Evolutionary conservation across 805 yeast species (phyloP).

Genomic region (Yarrowia keelungensis): DNA sequence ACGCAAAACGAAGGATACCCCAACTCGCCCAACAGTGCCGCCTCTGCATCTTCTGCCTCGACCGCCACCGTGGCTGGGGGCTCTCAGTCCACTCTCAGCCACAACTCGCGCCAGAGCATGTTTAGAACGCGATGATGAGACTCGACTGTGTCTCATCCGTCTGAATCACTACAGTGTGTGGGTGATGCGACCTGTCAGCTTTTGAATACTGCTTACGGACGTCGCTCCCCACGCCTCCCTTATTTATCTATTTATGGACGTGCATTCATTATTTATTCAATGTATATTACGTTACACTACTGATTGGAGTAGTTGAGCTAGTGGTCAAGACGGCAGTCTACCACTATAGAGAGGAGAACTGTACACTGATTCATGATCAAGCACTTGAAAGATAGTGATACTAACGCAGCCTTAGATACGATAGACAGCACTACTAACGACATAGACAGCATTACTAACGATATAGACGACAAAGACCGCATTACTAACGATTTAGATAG

Average conservation of each 20-base stretch:
- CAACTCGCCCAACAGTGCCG: conserved; percentile 29
- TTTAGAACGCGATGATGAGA: conserved; percentile 18
- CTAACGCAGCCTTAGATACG: not conserved
- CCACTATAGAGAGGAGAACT: no score
- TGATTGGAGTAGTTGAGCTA: conserved; percentile 6
- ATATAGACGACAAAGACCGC: no score
- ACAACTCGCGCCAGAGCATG: conserved; percentile 23
- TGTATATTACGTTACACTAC: conserved; percentile 35
- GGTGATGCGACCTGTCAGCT: conserved; percentile 29
- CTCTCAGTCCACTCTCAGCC: conserved; percentile 29
- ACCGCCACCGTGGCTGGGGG: conserved; percentile 26
- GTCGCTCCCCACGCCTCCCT: conserved; percentile 36
- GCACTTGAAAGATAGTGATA: no score
- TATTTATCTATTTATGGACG: conserved; percentile 39
- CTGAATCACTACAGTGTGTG: conserved; percentile 1
- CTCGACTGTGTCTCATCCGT: not conserved
- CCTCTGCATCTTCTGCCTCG: conserved; percentile 31
- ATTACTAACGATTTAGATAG: no score
- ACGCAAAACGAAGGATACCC: conserved; percentile 23
- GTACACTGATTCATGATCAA: no score
- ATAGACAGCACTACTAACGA: no score
- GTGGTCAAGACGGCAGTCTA: not conserved
- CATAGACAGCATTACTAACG: no score
- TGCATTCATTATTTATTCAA: conserved; percentile 39
- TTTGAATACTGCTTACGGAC: not conserved